phyloP scores from a whole-genome alignment of 2,329 filamentous ascomycete species.

The Paramyrothecium sp. region DNA sequence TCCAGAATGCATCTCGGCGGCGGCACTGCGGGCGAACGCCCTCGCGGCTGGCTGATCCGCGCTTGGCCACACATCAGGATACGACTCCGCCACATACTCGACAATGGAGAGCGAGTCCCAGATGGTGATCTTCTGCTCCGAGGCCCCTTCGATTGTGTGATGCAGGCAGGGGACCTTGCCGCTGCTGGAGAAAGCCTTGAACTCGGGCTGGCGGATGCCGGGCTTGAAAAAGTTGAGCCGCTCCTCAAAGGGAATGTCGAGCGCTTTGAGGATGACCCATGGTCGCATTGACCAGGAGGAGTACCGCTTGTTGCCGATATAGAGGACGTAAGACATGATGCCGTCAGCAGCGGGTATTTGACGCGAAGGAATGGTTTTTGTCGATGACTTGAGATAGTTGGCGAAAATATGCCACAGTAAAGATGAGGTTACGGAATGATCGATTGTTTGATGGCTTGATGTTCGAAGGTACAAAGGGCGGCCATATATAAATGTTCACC shows the following conservation, averaged over 20 bases:
- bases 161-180: constrained; percentile 42
- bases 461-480: neutral
- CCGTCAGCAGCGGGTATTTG: neutral
- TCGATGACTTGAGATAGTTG: too few species aligned
- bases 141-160: constrained; percentile 15
- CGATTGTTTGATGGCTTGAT: neutral
- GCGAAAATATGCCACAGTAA: too few species aligned
- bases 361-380: too few species aligned
- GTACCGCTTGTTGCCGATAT: constrained; percentile 44
- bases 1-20: constrained; percentile 46
- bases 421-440: too few species aligned
- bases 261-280: constrained; percentile 42
- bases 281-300: constrained; percentile 45
- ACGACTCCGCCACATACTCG: constrained; percentile 43
- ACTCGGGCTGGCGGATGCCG: constrained; percentile 29
- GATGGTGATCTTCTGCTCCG: constrained; percentile 24
- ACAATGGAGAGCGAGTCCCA: constrained; percentile 48
- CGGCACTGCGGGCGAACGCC: constrained; percentile 41
- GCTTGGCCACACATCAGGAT: constrained; percentile 40
- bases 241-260: constrained; percentile 41
- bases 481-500: neutral
- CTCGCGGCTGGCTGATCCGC: constrained; percentile 29
- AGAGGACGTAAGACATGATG: constrained; percentile 35
- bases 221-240: constrained; percentile 31
- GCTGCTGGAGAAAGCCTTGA: constrained; percentile 34